A percentile compares a stretch with the other conserved stretches of the same genome.
Conservation (phyloP, 75 land plant species). For the Pseudotsuga menziesii region DNA sequence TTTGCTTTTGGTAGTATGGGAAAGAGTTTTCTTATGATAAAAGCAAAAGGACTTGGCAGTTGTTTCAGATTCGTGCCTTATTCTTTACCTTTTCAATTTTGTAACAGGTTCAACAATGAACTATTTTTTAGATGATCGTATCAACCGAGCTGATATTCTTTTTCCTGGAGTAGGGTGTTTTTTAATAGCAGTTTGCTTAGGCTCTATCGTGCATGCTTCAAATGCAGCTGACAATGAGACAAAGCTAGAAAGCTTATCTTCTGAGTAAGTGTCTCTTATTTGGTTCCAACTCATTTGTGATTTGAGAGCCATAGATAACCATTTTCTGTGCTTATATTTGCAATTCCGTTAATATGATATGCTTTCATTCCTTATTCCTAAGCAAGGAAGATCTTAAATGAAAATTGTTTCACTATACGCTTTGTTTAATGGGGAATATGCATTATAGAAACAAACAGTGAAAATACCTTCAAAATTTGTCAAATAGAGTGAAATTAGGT, state of each 20-base stretch:
- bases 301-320: background rate
- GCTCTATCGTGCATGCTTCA: conserved; percentile 83
- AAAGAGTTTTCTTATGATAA: too few species aligned
- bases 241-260: conserved; percentile 36
- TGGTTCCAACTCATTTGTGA: background rate
- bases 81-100: conserved; percentile 1
- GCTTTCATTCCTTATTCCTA: background rate
- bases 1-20: too few species aligned
- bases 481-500: too few species aligned
- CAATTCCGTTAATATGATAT: background rate
- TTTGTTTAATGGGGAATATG: too few species aligned
- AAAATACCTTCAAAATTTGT: too few species aligned
- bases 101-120: conserved; percentile 90
- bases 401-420: too few species aligned
- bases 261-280: conserved; percentile 10
- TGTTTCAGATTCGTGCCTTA: background rate
- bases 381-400: background rate
- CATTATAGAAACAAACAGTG: too few species aligned
- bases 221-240: conserved; percentile 77
- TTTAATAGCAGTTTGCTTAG: conserved; percentile 86
- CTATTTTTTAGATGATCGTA: conserved; percentile 86
- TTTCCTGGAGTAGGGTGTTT: conserved; percentile 98
- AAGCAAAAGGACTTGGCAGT: background rate
- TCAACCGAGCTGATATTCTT: conserved; percentile 90
- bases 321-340: background rate